A percentile compares a stretch with the other conserved stretches of the same genome.
Evolutionary conservation across 768 basidiomycete species (phyloP).

Genomic region (Collybiopsis confluens): DNA sequence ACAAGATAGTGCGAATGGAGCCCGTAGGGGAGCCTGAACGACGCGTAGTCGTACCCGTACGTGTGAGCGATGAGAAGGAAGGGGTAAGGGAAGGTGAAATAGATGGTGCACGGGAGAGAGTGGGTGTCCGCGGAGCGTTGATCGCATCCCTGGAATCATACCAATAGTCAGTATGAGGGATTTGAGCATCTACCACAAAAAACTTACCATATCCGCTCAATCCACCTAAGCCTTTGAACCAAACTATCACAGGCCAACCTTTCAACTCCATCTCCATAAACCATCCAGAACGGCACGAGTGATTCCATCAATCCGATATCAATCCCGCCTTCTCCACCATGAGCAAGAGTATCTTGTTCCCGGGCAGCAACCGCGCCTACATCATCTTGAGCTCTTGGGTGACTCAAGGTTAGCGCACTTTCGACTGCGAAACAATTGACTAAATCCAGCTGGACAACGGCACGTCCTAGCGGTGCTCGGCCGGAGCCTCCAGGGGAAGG

Average conservation of each 20-base stretch:
- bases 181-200: conserved; percentile 7
- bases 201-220: conserved; percentile 80
- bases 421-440: conserved; percentile 85
- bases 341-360: conserved; percentile 41
- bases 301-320: conserved; percentile 51
- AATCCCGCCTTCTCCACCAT: not conserved
- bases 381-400: conserved; percentile 79
- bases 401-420: conserved; percentile 75
- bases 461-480: conserved; percentile 42
- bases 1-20: conserved; percentile 68
- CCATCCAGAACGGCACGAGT: conserved; percentile 85
- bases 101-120: conserved; percentile 34
- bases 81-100: conserved; percentile 44
- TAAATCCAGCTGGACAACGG: conserved; percentile 82
- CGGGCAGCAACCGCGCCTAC: conserved; percentile 82
- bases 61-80: conserved; percentile 22
- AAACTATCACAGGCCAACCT: conserved; percentile 86
- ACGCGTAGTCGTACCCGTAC: not conserved
- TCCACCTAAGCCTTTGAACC: conserved; percentile 85
- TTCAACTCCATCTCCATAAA: conserved; percentile 89
- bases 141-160: conserved; percentile 63
- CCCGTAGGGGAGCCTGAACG: conserved; percentile 40
- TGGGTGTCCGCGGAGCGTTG: conserved; percentile 55
- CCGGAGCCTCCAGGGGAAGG: not conserved
- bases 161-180: not conserved